Conservation (phyloP, 805 yeast species). For the Zygoascus tannicola region DNA sequence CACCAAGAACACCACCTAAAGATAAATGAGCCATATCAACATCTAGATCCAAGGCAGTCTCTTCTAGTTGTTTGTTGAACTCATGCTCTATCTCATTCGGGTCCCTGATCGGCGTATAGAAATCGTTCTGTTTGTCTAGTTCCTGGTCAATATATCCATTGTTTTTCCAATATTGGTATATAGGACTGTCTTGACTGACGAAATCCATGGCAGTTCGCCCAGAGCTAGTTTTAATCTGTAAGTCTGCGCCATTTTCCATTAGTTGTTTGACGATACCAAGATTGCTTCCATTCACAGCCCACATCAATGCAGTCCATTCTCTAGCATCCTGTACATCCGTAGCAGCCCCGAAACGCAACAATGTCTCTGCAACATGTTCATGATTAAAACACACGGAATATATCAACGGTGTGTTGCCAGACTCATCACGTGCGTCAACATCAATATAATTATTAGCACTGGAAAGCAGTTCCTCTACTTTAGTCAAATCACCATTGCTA, state of each 20-base stretch:
- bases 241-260: constrained; percentile 55
- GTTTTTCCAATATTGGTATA: constrained; percentile 46
- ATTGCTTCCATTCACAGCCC: constrained; percentile 67
- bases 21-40: constrained; percentile 22
- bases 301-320: constrained; percentile 57
- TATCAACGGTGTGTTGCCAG: constrained; percentile 32
- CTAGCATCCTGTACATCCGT: constrained; percentile 30
- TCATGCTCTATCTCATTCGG: constrained; percentile 15
- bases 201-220: constrained; percentile 47
- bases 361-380: constrained; percentile 26
- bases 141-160: constrained; percentile 18
- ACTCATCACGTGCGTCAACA: constrained; percentile 28
- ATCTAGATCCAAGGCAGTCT: constrained; percentile 22
- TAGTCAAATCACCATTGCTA: constrained; percentile 28
- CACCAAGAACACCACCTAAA: constrained; percentile 8
- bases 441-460: constrained; percentile 23
- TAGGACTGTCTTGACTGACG: constrained; percentile 39
- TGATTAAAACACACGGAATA: constrained; percentile 35
- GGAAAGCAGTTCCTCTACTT: constrained; percentile 24
- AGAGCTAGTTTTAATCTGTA: constrained; percentile 31
- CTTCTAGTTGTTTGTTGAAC: constrained; percentile 9
- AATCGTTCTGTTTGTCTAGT: constrained; percentile 15
- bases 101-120: constrained; percentile 18
- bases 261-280: constrained; percentile 46
- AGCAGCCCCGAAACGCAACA: constrained; percentile 30